Base-by-base conservation (phyloP, 495 filamentous ascomycete genomes). In the Hyaloscypha variabilis region DNA sequence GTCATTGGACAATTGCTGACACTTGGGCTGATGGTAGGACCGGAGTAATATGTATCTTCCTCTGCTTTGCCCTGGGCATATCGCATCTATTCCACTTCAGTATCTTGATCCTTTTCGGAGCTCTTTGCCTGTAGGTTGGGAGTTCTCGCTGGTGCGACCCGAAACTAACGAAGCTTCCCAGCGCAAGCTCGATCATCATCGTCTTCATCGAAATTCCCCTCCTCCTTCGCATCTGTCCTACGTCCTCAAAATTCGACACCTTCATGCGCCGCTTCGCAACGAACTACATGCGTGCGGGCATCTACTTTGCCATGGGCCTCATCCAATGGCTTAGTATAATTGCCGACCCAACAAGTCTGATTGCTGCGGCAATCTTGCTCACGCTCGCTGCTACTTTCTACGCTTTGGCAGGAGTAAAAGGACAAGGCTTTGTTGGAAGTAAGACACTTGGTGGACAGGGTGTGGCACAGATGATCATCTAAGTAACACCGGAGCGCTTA, bases 391-490 rank as follows among this genome's bases (percentile, higher is more conserved):
- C 85, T 10, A 14, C 85, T 3, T 98, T 93, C 82, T 99, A 99
- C 75, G 81, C 82, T 11, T 78, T 94, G 55, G 95, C 95, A 19
- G 95, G 84, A 31, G 53, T 97, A 69, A 97, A 91, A 84, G 92
- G 90, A 59, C 95, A 99, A 79, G 92, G 90, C 28, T 99, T 99
- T 76, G 86, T 96, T 60, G 90, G 93, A 34, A 97, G 94, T 82
- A 98, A 98, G 88, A 98, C 96, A 24, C 80, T 99, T 64, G 95
- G 95, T 66, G 95, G 95, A 49, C 90, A 91, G 67, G 95, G 96
- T 23, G 87, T 98, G 67, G 94, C 94, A 66, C 94, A 97, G 82
- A 97, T 98, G 96, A 98, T 99, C 79, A 93, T 99, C 75, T 97
- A 83, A 84, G 46, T 14, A 23, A 49, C 25, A 6, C 5, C 25